A percentile compares a stretch with the other conserved stretches of the same genome.
phyloP scores from a whole-genome alignment of 768 basidiomycete genomes.

The Tricholoma bakamatsutake region DNA sequence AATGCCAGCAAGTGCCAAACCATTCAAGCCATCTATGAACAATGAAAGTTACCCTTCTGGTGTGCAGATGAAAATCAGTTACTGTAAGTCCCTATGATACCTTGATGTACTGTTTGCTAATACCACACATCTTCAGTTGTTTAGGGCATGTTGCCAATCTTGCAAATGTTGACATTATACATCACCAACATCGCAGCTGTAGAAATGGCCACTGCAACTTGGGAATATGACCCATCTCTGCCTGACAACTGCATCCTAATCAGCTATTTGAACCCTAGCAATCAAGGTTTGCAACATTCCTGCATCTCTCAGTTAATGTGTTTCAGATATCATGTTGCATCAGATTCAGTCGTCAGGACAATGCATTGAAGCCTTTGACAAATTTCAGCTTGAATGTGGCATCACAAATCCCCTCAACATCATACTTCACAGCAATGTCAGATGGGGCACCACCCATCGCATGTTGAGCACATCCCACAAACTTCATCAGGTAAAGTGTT shows the following conservation, averaged over 20 bases:
- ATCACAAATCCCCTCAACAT: not conserved
- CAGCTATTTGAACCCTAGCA: not conserved
- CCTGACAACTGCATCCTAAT: too few relatives aligned
- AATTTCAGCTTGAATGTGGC: conserved; percentile 9
- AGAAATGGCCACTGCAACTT: too few relatives aligned
- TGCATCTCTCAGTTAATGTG: not conserved
- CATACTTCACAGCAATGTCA: not conserved
- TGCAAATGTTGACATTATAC: too few relatives aligned
- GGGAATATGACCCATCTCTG: too few relatives aligned
- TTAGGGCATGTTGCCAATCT: not conserved
- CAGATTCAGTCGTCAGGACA: conserved; percentile 10
- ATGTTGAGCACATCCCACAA: too few relatives aligned
- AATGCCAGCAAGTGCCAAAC: conserved; percentile 14
- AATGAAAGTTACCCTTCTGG: conserved; percentile 8
- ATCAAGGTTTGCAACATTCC: conserved; percentile 5
- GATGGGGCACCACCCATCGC: not conserved
- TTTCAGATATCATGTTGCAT: not conserved
- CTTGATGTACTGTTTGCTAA: not conserved
- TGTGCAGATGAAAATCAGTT: conserved; percentile 11
- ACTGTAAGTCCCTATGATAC: not conserved
- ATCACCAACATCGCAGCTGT: too few relatives aligned
- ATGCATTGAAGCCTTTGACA: not conserved
- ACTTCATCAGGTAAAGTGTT: not conserved
- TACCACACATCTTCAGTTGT: not conserved
- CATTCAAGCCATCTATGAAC: conserved; percentile 10